These are phyloP conservation scores for Plasmodium knowlesi DNA, from an alignment of 169 alveolate species.

Conservation along the genomic window DNA sequence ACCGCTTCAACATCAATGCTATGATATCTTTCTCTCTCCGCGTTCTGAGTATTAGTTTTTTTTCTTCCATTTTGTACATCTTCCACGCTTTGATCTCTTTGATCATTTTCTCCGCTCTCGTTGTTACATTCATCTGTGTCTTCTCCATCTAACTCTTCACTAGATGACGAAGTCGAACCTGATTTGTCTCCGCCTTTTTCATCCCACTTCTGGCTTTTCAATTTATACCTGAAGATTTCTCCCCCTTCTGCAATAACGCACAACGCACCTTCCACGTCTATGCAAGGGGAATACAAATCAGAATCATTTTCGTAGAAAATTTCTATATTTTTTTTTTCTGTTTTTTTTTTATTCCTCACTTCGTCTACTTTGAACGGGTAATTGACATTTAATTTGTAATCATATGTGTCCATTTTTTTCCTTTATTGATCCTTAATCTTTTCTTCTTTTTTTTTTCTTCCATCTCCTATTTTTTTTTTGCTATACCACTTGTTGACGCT, in stretches of 20 bases:
- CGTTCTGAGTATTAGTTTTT: conserved; percentile 9
- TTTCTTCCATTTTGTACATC: conserved; percentile 4
- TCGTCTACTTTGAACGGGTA: conserved; percentile 17
- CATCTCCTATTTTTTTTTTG: neutral
- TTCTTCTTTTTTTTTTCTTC: conserved; percentile 7
- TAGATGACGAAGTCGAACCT: conserved; percentile 19
- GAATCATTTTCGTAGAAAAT: conserved; percentile 53
- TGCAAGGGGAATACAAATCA: conserved; percentile 67
- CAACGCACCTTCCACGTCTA: conserved; percentile 58
- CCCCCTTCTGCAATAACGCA: conserved; percentile 62
- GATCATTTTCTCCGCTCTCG: neutral
- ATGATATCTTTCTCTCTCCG: conserved; percentile 34
- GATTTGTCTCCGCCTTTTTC: neutral
- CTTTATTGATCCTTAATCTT: neutral
- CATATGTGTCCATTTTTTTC: conserved; percentile 15
- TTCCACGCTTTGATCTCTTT: conserved; percentile 1
- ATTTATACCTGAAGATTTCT: conserved; percentile 54
- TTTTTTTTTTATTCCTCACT: conserved; percentile 13
- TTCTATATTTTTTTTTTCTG: conserved; percentile 29
- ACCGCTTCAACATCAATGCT: conserved; percentile 35
- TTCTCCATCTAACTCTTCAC: conserved; percentile 20
- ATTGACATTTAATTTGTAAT: conserved; percentile 9
- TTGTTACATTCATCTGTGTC: neutral
- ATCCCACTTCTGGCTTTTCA: conserved; percentile 1
- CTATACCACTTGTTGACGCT: neutral